phyloP scores from a whole-genome alignment of 257 asterid species.

The Perilla frutescens region DNA sequence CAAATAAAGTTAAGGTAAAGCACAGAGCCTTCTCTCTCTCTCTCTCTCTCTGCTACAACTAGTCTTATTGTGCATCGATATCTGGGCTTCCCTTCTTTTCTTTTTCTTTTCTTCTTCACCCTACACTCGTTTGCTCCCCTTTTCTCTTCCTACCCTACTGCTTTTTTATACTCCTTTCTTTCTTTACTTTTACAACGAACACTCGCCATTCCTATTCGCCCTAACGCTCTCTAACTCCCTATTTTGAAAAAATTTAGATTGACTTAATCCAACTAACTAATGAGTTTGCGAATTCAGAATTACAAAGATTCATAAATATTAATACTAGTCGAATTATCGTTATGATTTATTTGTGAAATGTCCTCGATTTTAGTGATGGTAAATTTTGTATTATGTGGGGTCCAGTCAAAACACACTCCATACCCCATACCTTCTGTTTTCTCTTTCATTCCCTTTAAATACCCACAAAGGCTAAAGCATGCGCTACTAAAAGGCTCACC shows the following conservation, averaged over 20 bases:
- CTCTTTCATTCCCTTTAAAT: slow-evolving; percentile 36
- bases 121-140: background rate
- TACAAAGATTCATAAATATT: too few relatives aligned
- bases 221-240: background rate
- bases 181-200: slow-evolving; percentile 26
- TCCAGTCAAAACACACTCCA: background rate
- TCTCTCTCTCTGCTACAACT: slow-evolving; percentile 19
- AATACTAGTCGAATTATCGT: too few relatives aligned
- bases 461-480: background rate
- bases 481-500: background rate
- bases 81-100: slow-evolving; percentile 3
- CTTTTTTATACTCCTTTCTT: background rate
- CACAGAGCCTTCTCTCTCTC: slow-evolving; percentile 37
- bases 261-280: too few relatives aligned
- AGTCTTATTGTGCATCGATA: slow-evolving; percentile 22
- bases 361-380: background rate
- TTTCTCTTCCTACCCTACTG: background rate
- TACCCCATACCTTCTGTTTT: background rate
- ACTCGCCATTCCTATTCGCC: background rate
- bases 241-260: too few relatives aligned
- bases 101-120: background rate
- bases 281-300: too few relatives aligned
- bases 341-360: background rate
- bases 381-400: background rate
- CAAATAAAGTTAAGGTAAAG: slow-evolving; percentile 38